Evolutionary conservation across 306 rosid species (phyloP).

Genomic region (Cotoneaster glaucophyllus): DNA sequence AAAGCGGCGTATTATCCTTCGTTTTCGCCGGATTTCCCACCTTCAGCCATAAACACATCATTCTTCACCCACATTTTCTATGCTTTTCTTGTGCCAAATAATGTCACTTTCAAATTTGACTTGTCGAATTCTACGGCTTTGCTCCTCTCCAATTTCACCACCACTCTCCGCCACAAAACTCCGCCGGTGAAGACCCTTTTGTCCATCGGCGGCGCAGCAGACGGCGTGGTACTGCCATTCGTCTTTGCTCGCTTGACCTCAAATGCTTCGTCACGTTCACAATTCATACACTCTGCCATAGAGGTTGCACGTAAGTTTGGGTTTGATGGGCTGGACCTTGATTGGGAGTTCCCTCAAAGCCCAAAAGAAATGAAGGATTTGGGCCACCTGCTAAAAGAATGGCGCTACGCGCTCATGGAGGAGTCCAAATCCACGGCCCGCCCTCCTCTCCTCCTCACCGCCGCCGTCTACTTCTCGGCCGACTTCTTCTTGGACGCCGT

Average conservation of each 20-base stretch:
- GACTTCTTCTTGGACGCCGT: slow-evolving; percentile 15
- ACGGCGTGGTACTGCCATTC: background rate
- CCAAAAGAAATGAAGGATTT: slow-evolving; percentile 33
- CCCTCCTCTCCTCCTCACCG: slow-evolving; percentile 48
- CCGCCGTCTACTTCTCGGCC: slow-evolving; percentile 59
- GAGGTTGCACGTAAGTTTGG: slow-evolving; percentile 46
- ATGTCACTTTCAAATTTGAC: slow-evolving; percentile 27
- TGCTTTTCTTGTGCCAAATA: slow-evolving; percentile 47
- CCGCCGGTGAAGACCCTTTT: slow-evolving; percentile 36
- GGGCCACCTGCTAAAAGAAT: slow-evolving; percentile 28
- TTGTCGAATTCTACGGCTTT: slow-evolving; percentile 21
- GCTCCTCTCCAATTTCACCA: slow-evolving; percentile 37
- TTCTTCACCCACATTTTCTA: slow-evolving; percentile 59
- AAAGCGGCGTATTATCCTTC: slow-evolving; percentile 53
- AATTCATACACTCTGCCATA: slow-evolving; percentile 53
- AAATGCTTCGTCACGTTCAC: slow-evolving; percentile 26
- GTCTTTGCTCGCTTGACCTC: slow-evolving; percentile 41
- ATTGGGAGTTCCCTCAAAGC: slow-evolving; percentile 67
- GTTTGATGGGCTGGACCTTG: slow-evolving; percentile 62
- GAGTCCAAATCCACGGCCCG: slow-evolving; percentile 19
- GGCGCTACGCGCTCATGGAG: slow-evolving; percentile 23
- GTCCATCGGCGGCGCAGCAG: slow-evolving; percentile 51
- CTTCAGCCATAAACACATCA: slow-evolving; percentile 59
- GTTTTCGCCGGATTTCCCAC: slow-evolving; percentile 29
- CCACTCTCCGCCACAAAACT: slow-evolving; percentile 22